phyloP scores from a whole-genome alignment of 2,329 filamentous ascomycete species.

The Pezicula radicicola region DNA sequence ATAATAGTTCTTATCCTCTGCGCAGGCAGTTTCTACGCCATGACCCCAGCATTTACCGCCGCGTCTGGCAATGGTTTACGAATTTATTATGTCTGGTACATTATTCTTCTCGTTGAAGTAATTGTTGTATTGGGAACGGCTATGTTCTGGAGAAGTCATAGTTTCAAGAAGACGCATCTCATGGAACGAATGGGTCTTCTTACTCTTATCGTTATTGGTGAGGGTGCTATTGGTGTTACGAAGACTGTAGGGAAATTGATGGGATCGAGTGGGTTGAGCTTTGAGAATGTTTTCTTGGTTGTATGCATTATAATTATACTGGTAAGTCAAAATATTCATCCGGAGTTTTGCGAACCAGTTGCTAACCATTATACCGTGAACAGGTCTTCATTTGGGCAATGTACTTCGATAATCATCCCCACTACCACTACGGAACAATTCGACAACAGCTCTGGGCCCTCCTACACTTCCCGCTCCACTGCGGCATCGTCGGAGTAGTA shows the following conservation, averaged over 20 bases:
- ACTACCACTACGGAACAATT: slow-evolving; percentile 45
- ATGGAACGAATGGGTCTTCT: slow-evolving; percentile 54
- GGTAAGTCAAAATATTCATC: slow-evolving; percentile 1
- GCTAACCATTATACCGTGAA: background rate
- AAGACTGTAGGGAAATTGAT: slow-evolving; percentile 30
- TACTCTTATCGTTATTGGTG: slow-evolving; percentile 56
- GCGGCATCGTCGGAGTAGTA: slow-evolving; percentile 50
- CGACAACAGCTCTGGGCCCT: slow-evolving; percentile 49
- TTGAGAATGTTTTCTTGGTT: slow-evolving; percentile 14
- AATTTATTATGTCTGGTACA: slow-evolving; percentile 47
- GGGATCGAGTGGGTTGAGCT: background rate
- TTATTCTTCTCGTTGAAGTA: slow-evolving; percentile 45
- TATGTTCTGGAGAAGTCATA: slow-evolving; percentile 44
- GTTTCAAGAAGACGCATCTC: slow-evolving; percentile 54
- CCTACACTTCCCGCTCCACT: slow-evolving; percentile 52
- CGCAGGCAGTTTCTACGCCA: slow-evolving; percentile 29
- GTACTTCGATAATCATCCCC: slow-evolving; percentile 54
- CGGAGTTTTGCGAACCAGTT: background rate
- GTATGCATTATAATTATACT: slow-evolving; percentile 27
- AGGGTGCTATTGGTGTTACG: slow-evolving; percentile 54
- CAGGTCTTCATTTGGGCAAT: slow-evolving; percentile 47
- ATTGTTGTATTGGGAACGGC: slow-evolving; percentile 44
- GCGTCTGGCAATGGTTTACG: slow-evolving; percentile 10
- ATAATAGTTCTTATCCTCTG: slow-evolving; percentile 28
- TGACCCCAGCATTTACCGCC: slow-evolving; percentile 24